Conservation (phyloP, 2,329 filamentous ascomycete genomes). For the Karstenula rhodostoma region DNA sequence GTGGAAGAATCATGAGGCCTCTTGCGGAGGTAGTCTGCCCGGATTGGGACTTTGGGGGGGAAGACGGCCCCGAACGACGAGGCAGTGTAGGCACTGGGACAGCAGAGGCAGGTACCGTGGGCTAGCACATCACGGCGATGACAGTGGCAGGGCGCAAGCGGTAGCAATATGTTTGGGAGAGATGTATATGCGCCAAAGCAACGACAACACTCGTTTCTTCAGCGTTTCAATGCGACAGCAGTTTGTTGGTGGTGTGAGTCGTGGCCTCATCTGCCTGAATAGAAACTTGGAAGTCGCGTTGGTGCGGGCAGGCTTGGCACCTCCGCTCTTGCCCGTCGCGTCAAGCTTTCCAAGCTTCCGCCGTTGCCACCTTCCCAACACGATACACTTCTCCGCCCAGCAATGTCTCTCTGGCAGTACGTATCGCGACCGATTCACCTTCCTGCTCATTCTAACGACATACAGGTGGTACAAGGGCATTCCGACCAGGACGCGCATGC, state of each 20-base stretch:
- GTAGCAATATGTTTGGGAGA: background rate
- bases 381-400: background rate
- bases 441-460: background rate
- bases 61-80: background rate
- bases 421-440: constrained; percentile 15
- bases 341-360: background rate
- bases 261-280: constrained; percentile 5
- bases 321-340: background rate
- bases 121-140: background rate
- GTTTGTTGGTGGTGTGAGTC: background rate
- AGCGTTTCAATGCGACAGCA: background rate
- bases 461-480: constrained; percentile 71
- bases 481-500: constrained; percentile 71
- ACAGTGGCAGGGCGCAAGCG: background rate
- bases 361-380: background rate
- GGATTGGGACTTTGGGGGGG: background rate
- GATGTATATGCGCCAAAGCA: background rate
- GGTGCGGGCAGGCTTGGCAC: constrained; percentile 8
- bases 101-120: background rate
- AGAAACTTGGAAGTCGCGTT: background rate
- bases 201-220: background rate
- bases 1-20: constrained; percentile 36
- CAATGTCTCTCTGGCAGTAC: constrained; percentile 50
- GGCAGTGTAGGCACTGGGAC: background rate
- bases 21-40: background rate